Evolutionary conservation across 1,284 basidiomycete species (phyloP).

Genomic region (Anthracocystis walkeri): DNA sequence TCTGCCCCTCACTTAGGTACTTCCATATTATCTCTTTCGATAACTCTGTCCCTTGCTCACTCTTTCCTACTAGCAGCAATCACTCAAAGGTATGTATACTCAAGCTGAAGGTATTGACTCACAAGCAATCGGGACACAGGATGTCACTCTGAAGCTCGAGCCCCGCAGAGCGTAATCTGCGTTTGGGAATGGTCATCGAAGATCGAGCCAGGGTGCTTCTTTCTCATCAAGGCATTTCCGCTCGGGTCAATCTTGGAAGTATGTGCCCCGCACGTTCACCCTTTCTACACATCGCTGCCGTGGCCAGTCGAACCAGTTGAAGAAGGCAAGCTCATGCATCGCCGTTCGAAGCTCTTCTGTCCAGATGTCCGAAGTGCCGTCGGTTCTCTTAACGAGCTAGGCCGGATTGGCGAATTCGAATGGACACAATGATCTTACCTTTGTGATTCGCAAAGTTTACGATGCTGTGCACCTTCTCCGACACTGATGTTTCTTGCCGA

Average conservation of each 20-base stretch:
- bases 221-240: too few species aligned
- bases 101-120: neutral
- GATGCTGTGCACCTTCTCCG: neutral
- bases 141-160: neutral
- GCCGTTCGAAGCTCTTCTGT: neutral
- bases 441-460: neutral
- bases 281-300: neutral
- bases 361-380: neutral
- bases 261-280: neutral
- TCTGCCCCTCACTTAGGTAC: neutral
- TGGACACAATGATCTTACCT: neutral
- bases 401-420: neutral
- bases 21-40: conserved; percentile 1
- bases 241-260: neutral
- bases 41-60: neutral
- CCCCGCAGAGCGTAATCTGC: neutral
- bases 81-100: neutral
- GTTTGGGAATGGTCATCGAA: neutral
- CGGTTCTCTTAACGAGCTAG: neutral
- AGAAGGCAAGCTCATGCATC: neutral
- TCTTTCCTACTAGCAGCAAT: neutral
- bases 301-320: neutral
- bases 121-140: neutral
- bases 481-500: neutral
- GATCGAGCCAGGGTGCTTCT: neutral